A percentile compares a stretch with the other conserved stretches of the same genome.
phyloP scores from a whole-genome alignment of 129 eudicot genomes.

The Gnaphalium uliginosum region DNA sequence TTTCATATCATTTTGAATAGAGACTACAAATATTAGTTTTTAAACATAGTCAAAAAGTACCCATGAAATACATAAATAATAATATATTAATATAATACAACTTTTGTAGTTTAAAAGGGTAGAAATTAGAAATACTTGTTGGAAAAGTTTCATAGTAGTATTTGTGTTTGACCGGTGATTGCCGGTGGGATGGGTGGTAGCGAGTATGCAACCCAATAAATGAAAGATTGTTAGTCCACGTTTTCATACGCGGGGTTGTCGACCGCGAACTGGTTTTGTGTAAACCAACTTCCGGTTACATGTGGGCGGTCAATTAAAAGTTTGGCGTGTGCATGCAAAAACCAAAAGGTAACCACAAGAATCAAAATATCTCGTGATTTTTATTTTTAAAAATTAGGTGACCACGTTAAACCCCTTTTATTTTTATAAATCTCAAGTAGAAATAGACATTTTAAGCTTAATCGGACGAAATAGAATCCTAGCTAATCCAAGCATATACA shows the following conservation, averaged over 20 bases:
- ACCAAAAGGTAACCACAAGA: not conserved
- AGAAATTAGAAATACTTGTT: not conserved
- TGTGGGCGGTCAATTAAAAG: conserved; percentile 13
- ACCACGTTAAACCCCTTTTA: too few species aligned
- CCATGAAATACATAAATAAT: not conserved
- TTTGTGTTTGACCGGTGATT: conserved; percentile 54
- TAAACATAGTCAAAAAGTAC: not conserved
- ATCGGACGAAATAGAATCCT: too few species aligned
- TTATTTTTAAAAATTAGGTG: too few species aligned
- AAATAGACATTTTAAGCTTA: too few species aligned
- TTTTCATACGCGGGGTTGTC: conserved; percentile 41
- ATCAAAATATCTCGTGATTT: too few species aligned
- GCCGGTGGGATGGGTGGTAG: conserved; percentile 43
- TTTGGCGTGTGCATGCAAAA: conserved; percentile 32
- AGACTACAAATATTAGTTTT: not conserved
- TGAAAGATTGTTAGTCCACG: conserved; percentile 32
- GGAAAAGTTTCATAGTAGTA: not conserved
- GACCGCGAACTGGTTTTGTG: conserved; percentile 55
- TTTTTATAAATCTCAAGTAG: too few species aligned
- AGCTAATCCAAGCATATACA: too few species aligned
- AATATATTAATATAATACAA: too few species aligned
- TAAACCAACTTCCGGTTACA: conserved; percentile 38
- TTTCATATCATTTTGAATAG: not conserved
- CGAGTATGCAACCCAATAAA: conserved; percentile 33
- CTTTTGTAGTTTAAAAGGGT: conserved; percentile 20